A percentile compares a stretch with the other conserved stretches of the same genome.
These are phyloP conservation scores for Plasmodium relictum DNA, from an alignment of 169 alveolate genomes.

Conservation along the genomic window DNA sequence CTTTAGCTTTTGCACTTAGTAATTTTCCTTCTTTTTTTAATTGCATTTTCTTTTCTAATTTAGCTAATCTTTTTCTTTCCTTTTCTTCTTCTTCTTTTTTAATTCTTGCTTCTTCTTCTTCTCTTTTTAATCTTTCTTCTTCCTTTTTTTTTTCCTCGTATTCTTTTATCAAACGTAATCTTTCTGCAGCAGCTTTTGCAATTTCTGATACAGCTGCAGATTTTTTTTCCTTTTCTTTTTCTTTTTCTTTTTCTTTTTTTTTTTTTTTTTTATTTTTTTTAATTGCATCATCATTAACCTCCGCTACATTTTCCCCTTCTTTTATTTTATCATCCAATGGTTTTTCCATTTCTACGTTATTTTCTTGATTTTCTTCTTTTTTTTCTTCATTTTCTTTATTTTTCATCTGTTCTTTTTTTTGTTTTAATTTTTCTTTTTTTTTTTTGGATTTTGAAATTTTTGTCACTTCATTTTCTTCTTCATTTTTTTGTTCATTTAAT, in stretches of 20 bases:
- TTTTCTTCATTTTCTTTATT: slow-evolving; percentile 40
- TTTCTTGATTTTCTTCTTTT: slow-evolving; percentile 28
- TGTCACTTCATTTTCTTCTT: slow-evolving; percentile 34
- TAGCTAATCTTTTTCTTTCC: slow-evolving; percentile 86
- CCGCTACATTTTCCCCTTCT: slow-evolving; percentile 53
- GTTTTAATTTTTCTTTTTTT: slow-evolving; percentile 71
- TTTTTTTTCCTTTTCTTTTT: slow-evolving; percentile 61
- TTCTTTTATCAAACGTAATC: slow-evolving; percentile 83
- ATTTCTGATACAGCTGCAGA: slow-evolving; percentile 78
- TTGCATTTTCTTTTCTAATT: slow-evolving; percentile 88
- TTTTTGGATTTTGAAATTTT: slow-evolving; percentile 66
- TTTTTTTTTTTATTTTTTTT: slow-evolving; percentile 80
- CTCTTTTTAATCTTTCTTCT: slow-evolving; percentile 85
- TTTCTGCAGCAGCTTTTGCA: slow-evolving; percentile 89
- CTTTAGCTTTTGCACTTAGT: slow-evolving; percentile 86
- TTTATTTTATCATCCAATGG: slow-evolving; percentile 6
- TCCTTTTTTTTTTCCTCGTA: slow-evolving; percentile 73
- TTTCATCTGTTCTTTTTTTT: slow-evolving; percentile 77
- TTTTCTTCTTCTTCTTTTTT: slow-evolving; percentile 87
- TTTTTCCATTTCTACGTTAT: slow-evolving; percentile 11
- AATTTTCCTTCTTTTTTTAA: slow-evolving; percentile 89
- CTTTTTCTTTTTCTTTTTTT: slow-evolving; percentile 80
- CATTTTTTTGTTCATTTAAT: slow-evolving; percentile 59
- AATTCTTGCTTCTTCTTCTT: slow-evolving; percentile 87
- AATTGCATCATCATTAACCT: slow-evolving; percentile 77